phyloP scores from a whole-genome alignment of 2,329 filamentous ascomycete genomes.

The Xylariomycetidae sp. region DNA sequence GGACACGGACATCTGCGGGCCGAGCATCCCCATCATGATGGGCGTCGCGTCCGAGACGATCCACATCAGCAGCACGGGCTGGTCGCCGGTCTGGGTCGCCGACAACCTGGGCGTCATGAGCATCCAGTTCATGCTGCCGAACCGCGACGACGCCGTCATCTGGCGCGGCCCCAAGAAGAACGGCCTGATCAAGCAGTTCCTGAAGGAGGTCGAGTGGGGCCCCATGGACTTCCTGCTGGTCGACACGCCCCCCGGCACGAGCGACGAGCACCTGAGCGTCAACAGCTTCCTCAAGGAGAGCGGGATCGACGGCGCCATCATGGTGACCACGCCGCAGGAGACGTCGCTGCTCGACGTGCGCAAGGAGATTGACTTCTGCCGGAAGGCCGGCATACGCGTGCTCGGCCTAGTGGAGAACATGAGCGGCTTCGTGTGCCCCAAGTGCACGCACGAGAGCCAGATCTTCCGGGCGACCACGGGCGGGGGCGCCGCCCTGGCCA shows the following conservation, averaged over 20 bases:
- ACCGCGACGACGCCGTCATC: constrained; percentile 90
- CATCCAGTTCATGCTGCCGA: constrained; percentile 96
- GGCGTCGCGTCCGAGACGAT: constrained; percentile 92
- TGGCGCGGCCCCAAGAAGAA: constrained; percentile 99
- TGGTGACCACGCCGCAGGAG: constrained; percentile 94
- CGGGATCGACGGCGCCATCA: constrained; percentile 86
- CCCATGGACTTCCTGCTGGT: constrained; percentile 89
- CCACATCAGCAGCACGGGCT: constrained; percentile 81
- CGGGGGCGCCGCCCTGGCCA: constrained; percentile 72
- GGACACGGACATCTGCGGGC: constrained; percentile 97
- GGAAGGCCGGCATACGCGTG: constrained; percentile 85
- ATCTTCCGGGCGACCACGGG: constrained; percentile 93
- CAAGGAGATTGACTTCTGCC: constrained; percentile 97
- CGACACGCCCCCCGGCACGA: constrained; percentile 92
- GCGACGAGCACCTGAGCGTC: constrained; percentile 91
- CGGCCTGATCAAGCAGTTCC: constrained; percentile 92
- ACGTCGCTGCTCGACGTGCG: constrained; percentile 86
- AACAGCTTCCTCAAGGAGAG: constrained; percentile 88
- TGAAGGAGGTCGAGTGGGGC: constrained; percentile 98
- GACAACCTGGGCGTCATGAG: constrained; percentile 96
- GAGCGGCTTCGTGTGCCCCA: constrained; percentile 94
- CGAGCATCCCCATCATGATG: constrained; percentile 98
- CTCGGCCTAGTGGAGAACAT: constrained; percentile 96
- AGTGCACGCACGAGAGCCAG: constrained; percentile 74
- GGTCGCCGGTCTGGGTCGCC: constrained; percentile 92